Base-by-base conservation (phyloP, 345 rosid genomes). In the Mangifera indica region DNA sequence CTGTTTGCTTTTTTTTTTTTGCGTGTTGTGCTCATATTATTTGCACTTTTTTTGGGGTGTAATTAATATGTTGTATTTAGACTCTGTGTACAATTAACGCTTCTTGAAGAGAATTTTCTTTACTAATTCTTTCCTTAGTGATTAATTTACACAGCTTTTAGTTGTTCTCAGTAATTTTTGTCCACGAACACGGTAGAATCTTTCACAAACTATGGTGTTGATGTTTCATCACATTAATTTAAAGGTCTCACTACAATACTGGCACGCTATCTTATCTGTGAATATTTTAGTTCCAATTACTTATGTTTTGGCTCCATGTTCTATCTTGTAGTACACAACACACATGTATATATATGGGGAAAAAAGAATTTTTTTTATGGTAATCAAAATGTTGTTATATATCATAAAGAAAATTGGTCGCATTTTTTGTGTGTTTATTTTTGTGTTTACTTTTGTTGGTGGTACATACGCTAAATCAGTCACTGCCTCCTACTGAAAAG, bases 401-500 rank as follows among this genome's bases (percentile, higher is more conserved):
- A 37, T 37, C 40, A 37, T 37, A 6, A 37, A 34, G 5, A 34
- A 34, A 8, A 21, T 55, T 55, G 59, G 59, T 55, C 25, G 59
- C 13, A 55, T 20, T 55, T 21, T 10, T 21, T 55, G 21, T 55
- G 40, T 25, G 21, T 20, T 21, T 20, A 4, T 21, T 26, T 21
- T 14, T 21, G 21, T 55, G 25, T 20, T 55, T n/a, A 20, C 59
- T 21, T 25, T 55, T 55, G 17, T 34, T 17, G 73, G 71, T 17
- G 73, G 71, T 44, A 46, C 75, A 37, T 72, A 67, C 73, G 21
- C 51, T 22, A 46, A 69, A 20, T 75, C 67, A 1, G 59, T 72
- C 12, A 22, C 69, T 6, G 78, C 70, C 22, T 68, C 72, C 46
- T 76, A 70, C 74, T 82, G n/a, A 59, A 81, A 21, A 74, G 84